These are phyloP conservation scores for Syzygium malaccense DNA, from an alignment of 441 rosid species.

Conservation along the genomic window DNA sequence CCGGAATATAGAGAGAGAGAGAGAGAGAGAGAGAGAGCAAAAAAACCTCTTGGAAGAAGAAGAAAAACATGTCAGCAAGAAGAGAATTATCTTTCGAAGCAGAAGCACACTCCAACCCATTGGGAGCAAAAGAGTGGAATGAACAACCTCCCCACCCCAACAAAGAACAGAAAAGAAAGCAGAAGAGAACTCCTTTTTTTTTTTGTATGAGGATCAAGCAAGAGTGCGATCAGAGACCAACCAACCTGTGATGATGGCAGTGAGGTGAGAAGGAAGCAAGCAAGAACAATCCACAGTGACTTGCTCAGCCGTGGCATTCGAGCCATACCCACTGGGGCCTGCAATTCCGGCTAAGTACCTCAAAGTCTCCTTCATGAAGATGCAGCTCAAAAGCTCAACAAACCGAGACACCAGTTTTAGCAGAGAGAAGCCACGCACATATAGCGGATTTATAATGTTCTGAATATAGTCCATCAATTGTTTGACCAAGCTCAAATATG, in stretches of 20 bases:
- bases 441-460: constrained; percentile 11
- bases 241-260: constrained; percentile 89
- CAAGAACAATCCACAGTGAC: constrained; percentile 34
- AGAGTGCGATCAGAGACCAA: neutral
- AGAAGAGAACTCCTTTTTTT: neutral
- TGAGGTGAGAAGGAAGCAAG: constrained; percentile 27
- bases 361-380: constrained; percentile 62
- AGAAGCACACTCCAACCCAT: neutral
- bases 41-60: neutral
- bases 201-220: neutral
- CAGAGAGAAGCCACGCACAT: constrained; percentile 3
- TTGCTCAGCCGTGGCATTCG: constrained; percentile 82
- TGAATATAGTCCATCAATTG: constrained; percentile 5
- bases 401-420: constrained; percentile 14
- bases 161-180: neutral
- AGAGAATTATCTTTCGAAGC: neutral
- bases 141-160: neutral
- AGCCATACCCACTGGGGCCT: constrained; percentile 93
- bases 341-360: constrained; percentile 79
- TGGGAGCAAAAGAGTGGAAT: neutral
- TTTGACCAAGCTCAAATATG: neutral
- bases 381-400: constrained; percentile 10
- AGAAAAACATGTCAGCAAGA: neutral
- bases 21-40: neutral
- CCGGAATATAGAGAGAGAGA: neutral